Evolutionary conservation across 345 rosid genomes (phyloP), one percentile per base, ranked within the genome.

Genomic region (Xanthoceras sorbifolium): DNA sequence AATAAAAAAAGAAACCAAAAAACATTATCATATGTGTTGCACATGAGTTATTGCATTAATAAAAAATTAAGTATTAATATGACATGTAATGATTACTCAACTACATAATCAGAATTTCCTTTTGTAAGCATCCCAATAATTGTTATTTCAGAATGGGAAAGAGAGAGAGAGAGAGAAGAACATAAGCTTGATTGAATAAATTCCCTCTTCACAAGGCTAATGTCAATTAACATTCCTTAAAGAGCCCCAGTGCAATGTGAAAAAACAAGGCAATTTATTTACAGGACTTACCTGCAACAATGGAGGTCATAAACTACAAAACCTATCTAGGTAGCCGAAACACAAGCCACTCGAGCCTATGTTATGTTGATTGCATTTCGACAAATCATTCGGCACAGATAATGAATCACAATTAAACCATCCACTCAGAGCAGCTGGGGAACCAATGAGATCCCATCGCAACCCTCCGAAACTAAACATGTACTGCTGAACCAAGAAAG

Each of bases 241-340:
- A 50, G 15, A 57, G 22, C 29, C 5, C 40, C 2, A 73, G 20
- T 25, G 68, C 38, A 28, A 44, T 1, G 11, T 26, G 23, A n/a
- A 55, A 65, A 71, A 59, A 18, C 20, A 62, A 59, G 20, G 18
- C 23, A 50, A 31, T n/a, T 9, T 76, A 80, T 85, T 78, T 76
- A 80, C 85, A 71, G 28, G 67, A 60, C 63, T 44, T 73, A 57
- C 74, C 82, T 38, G 76, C 68, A 70, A 42, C 20, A 40, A 72
- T 28, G 31, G 26, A 29, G 48, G 20, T 22, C 64, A 54, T 7
- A 46, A 67, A 64, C 18, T 55, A 12, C 17, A 72, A 18, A 62
- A 66, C 36, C n/a, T n/a, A n/a, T n/a, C 79, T 70, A 66, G 18
- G 40, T 48, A 14, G 77, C 62, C 52, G 55, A 55, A 71, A 76